Evolutionary conservation across 2,329 filamentous ascomycete species (phyloP).

Genomic region (Fusarium drepaniforme): DNA sequence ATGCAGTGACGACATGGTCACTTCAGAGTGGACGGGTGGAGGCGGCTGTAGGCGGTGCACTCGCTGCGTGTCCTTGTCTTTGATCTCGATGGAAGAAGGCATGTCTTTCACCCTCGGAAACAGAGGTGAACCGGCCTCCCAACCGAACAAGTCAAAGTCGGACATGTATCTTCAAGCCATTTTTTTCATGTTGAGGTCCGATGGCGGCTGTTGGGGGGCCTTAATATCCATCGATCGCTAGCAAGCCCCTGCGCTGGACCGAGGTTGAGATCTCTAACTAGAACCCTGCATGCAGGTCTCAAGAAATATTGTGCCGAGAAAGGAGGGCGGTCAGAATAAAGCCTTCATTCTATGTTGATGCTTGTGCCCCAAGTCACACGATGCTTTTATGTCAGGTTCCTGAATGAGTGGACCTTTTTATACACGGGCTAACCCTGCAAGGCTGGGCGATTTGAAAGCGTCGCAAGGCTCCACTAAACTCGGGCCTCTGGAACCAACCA

Average conservation of each 20-base stretch:
- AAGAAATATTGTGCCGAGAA: not conserved
- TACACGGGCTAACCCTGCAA: not conserved
- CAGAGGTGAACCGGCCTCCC: not conserved
- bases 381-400: not conserved
- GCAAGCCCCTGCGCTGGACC: not conserved
- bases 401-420: not conserved
- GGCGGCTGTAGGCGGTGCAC: constrained; percentile 34
- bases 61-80: not conserved
- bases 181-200: not conserved
- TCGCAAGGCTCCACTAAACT: constrained; percentile 7
- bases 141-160: not conserved
- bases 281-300: not conserved
- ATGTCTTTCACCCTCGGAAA: not conserved
- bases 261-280: constrained; percentile 1
- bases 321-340: not conserved
- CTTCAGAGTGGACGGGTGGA: constrained; percentile 28
- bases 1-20: constrained; percentile 32
- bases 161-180: not conserved
- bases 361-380: not conserved
- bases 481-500: constrained; percentile 33
- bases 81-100: not conserved
- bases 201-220: not conserved
- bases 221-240: not conserved
- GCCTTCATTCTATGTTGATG: not conserved
- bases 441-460: constrained; percentile 1